phyloP scores from a whole-genome alignment of 2,329 filamentous ascomycete species.

The Apiospora saccharicola region DNA sequence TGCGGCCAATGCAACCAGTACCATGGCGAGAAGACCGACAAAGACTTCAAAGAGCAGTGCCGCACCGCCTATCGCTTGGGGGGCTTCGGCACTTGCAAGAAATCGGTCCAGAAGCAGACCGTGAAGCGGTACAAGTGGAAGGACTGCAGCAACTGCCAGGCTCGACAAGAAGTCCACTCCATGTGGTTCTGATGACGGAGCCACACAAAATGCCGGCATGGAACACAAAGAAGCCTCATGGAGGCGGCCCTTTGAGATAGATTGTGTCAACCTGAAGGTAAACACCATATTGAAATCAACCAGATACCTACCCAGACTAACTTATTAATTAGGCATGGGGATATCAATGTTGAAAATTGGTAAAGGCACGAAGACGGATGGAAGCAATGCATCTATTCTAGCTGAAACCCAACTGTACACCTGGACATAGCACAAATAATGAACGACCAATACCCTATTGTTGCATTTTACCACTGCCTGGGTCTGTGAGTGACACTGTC shows the following conservation, averaged over 20 bases:
- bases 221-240: too few species aligned
- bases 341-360: too few species aligned
- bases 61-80: slow-evolving; percentile 4
- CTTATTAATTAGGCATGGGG: not conserved
- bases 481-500: not conserved
- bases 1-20: slow-evolving; percentile 24
- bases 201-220: not conserved
- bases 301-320: not conserved
- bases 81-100: slow-evolving; percentile 19
- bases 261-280: not conserved
- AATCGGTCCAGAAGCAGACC: not conserved
- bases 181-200: slow-evolving; percentile 16
- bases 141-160: slow-evolving; percentile 22
- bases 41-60: slow-evolving; percentile 22
- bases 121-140: slow-evolving; percentile 17
- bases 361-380: not conserved
- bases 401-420: not conserved
- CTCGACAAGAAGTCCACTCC: slow-evolving; percentile 12
- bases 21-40: slow-evolving; percentile 21
- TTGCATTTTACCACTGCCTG: not conserved
- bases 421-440: not conserved
- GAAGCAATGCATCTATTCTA: not conserved
- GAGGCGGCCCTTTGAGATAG: not conserved
- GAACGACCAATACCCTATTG: not conserved
- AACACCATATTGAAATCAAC: too few species aligned